Conservation (phyloP, 306 rosid species). For the Malus asiatica region DNA sequence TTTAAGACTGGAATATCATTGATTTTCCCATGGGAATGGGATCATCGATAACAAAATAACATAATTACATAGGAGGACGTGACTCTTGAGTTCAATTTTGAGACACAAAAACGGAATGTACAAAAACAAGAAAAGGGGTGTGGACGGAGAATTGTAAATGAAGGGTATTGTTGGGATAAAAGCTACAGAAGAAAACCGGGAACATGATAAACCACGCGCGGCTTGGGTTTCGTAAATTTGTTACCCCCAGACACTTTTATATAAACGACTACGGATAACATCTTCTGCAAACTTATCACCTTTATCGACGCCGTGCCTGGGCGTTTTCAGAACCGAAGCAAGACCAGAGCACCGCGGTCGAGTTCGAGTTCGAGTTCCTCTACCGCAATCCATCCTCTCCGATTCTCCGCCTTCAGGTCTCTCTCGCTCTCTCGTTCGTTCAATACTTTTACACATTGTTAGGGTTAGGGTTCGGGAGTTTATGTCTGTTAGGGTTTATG, state of each 20-base stretch:
- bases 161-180: background rate
- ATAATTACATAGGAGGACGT: too few relatives aligned
- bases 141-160: too few relatives aligned
- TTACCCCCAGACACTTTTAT: background rate
- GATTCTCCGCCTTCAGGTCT: background rate
- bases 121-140: too few relatives aligned
- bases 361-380: background rate
- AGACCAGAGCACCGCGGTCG: background rate
- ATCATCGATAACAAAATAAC: too few relatives aligned
- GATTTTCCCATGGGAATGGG: too few relatives aligned
- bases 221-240: background rate
- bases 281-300: background rate
- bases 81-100: too few relatives aligned
- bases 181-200: background rate
- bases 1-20: accelerated
- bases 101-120: too few relatives aligned
- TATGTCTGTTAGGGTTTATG: background rate
- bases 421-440: background rate
- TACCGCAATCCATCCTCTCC: background rate
- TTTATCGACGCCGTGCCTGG: background rate
- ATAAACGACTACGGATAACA: background rate
- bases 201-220: background rate
- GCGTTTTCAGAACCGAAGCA: background rate
- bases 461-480: background rate
- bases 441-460: background rate